Percentiles rank a stretch among this genome's conserved stretches.
These are phyloP conservation scores for Metschnikowia peoriensis DNA, from an alignment of 805 yeast genomes.

Conservation along the genomic window DNA sequence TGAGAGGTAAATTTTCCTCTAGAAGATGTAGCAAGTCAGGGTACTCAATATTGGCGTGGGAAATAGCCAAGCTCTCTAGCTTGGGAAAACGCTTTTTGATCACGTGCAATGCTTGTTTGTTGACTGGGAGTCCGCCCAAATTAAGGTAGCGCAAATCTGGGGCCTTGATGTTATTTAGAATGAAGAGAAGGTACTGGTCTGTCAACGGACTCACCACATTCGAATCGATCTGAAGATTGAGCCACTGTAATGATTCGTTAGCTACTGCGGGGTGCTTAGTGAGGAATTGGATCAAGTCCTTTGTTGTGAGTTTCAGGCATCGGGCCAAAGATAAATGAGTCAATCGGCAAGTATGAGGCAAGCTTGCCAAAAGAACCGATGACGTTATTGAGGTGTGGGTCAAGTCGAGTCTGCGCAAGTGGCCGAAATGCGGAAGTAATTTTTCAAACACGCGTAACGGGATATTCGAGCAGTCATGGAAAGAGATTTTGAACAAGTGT, in stretches of 20 bases:
- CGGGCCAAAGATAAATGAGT: slow-evolving; percentile 67
- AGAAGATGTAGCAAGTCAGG: slow-evolving; percentile 39
- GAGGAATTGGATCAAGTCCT: slow-evolving; percentile 67
- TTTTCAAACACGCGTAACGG: slow-evolving; percentile 54
- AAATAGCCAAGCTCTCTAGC: slow-evolving; percentile 43
- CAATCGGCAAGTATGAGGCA: slow-evolving; percentile 58
- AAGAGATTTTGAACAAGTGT: slow-evolving; percentile 51
- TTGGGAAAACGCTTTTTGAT: slow-evolving; percentile 39
- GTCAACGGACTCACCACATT: slow-evolving; percentile 60
- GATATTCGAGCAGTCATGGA: slow-evolving; percentile 86
- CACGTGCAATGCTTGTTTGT: slow-evolving; percentile 33
- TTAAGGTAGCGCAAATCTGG: slow-evolving; percentile 51
- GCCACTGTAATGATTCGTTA: slow-evolving; percentile 55
- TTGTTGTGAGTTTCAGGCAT: slow-evolving; percentile 63
- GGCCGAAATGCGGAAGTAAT: slow-evolving; percentile 54
- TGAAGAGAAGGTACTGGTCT: slow-evolving; percentile 46
- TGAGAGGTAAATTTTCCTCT: slow-evolving; percentile 34
- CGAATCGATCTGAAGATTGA: slow-evolving; percentile 61
- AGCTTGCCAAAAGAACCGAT: slow-evolving; percentile 46
- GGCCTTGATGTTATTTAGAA: slow-evolving; percentile 45
- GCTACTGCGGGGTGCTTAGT: slow-evolving; percentile 65
- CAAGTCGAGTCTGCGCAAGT: slow-evolving; percentile 68
- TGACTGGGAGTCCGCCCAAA: slow-evolving; percentile 64
- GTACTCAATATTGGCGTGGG: slow-evolving; percentile 37
- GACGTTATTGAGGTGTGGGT: slow-evolving; percentile 78